Percentiles rank a stretch among this genome's conserved stretches.
Evolutionary conservation across 1,284 basidiomycete species (phyloP).

Genomic region (Sanghuangporus baumii): DNA sequence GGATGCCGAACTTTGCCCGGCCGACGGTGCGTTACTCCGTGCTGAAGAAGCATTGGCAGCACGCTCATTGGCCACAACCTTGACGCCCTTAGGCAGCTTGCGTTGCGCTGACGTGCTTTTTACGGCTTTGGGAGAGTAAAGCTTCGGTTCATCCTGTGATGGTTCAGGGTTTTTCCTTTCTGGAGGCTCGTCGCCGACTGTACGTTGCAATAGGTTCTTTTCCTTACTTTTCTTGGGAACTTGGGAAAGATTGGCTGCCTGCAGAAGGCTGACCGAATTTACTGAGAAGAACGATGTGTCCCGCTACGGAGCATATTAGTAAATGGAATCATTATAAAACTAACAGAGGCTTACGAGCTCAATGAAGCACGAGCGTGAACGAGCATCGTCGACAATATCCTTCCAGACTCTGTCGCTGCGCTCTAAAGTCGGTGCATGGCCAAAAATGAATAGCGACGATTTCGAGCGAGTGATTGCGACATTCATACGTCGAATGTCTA

Average conservation of each 20-base stretch:
- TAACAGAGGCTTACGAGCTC: slow-evolving; percentile 38
- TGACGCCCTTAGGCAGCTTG: background rate
- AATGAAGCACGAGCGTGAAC: slow-evolving; percentile 43
- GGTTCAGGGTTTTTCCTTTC: background rate
- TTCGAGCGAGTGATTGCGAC: slow-evolving; percentile 95
- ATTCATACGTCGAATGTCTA: slow-evolving; percentile 90
- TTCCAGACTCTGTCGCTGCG: slow-evolving; percentile 81
- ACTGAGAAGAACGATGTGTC: slow-evolving; percentile 4
- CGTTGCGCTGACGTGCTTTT: background rate
- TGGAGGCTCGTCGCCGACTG: background rate
- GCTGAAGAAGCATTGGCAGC: background rate
- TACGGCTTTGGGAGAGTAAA: background rate
- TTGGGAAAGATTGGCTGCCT: background rate
- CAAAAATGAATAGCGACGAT: slow-evolving; percentile 91
- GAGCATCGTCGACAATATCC: slow-evolving; percentile 73
- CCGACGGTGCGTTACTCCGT: background rate
- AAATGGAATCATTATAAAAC: background rate
- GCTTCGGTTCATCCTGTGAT: background rate
- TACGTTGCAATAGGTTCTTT: background rate
- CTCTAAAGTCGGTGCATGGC: slow-evolving; percentile 83
- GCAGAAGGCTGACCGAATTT: background rate
- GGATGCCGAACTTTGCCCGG: background rate
- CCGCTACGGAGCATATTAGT: background rate
- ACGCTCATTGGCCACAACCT: background rate
- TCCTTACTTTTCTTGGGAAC: background rate